Evolutionary conservation across 345 rosid species (phyloP), one percentile per base, ranked within the genome.

Genomic region (Gossypium longicalyx): DNA sequence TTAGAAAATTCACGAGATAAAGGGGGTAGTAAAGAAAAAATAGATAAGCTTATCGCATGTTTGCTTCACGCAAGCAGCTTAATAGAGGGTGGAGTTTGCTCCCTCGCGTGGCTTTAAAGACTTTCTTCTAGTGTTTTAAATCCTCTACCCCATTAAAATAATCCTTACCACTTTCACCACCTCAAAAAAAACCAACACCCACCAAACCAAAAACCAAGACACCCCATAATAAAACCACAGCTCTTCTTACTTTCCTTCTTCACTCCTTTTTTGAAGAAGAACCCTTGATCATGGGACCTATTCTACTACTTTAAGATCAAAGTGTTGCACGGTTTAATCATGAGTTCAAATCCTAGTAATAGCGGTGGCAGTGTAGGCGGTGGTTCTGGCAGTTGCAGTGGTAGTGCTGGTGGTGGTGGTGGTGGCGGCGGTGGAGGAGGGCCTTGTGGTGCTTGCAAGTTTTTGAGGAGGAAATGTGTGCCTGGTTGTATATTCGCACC

Each of bases 61-160:
- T 94, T 92, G 93, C 97, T 94, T 94, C 97, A 94, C 98, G 97
- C 97, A 94, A 94, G 83, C 91, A 85, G 91, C 95, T 88, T 83
- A 88, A 89, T 78, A 57, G 4, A 34, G 83, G 76, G 74, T 76
- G 78, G 77, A 83, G 77, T 85, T 87, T 88, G 91, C 87, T 89
- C 85, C 83, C 75, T 90, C 90, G 97, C 98, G 86, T 94, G 90
- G 92, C 98, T 90, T 92, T 92, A 88, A 94, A 94, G 97, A 69
- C 89, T 89, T 57, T 80, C 80, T 63, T 81, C 61, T 47, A 65
- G 75, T 79, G 72, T 81, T 87, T 74, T 67, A 77, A 84, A 77
- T 71, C 77, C 80, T 12, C 72, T 71, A 76, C 80, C 15, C 72
- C 72, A 74, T 71, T 81, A 47, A 81, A 76, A 78, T 53, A 63